Conservation (phyloP, 306 rosid species). For the Fragaria nilgerrensis region DNA sequence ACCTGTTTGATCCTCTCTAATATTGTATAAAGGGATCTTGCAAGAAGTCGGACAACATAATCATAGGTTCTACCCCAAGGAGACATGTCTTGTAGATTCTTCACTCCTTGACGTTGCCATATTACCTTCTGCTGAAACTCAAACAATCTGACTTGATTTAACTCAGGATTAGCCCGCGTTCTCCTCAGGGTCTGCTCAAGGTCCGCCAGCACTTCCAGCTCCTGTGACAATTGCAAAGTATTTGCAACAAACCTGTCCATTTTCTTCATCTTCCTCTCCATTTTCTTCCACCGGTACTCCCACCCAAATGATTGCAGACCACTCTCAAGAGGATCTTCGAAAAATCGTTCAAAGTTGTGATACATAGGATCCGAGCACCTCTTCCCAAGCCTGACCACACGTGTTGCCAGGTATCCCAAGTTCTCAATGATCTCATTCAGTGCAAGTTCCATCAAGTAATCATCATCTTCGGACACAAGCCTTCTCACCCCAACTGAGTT, state of each 20-base stretch:
- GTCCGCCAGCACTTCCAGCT: slow-evolving; percentile 58
- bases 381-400: slow-evolving; percentile 63
- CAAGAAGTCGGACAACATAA: slow-evolving; percentile 66
- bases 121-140: slow-evolving; percentile 56
- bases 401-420: slow-evolving; percentile 48
- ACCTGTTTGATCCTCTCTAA: slow-evolving; percentile 62
- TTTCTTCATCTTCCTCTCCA: slow-evolving; percentile 83
- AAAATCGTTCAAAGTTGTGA: slow-evolving; percentile 54
- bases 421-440: slow-evolving; percentile 58
- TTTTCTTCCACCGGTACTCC: slow-evolving; percentile 76
- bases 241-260: slow-evolving; percentile 66
- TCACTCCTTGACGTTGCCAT: slow-evolving; percentile 67
- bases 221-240: slow-evolving; percentile 51
- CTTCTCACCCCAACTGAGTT: slow-evolving; percentile 55
- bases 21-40: slow-evolving; percentile 73
- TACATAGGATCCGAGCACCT: slow-evolving; percentile 60
- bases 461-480: slow-evolving; percentile 57
- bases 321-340: slow-evolving; percentile 44
- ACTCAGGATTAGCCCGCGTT: slow-evolving; percentile 37
- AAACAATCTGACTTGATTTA: slow-evolving; percentile 26
- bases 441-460: slow-evolving; percentile 61
- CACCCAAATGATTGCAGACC: slow-evolving; percentile 56
- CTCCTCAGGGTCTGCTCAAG: slow-evolving; percentile 57
- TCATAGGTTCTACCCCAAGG: slow-evolving; percentile 81
- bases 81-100: slow-evolving; percentile 49